Evolutionary conservation across 352 stramenopile genomes (phyloP), one percentile per base, ranked within the genome.

Genomic region (Thalassiosira exigua): DNA sequence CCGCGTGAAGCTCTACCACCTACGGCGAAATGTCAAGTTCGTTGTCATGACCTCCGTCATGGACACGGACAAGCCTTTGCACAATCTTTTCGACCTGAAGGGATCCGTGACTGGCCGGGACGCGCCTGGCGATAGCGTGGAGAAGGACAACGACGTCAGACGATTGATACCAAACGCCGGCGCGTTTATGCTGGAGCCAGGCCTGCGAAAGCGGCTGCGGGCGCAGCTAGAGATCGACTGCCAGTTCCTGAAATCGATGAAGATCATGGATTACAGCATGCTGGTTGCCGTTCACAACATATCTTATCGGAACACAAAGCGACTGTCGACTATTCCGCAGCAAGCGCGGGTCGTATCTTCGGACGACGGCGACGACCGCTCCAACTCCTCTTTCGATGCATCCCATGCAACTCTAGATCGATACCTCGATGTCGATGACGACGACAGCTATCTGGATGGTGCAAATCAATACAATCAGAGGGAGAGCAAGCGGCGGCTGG

Each of bases 221-320:
- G 51, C 54, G 26, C 96, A 98, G 67, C 65, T 98, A 12, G 92
- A 94, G 51, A 91, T 87, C 1, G 96, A 98, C 75, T 97, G 91
- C 27, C 86, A 96, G 68, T 98, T 98, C 61, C 80, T 98, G 51
- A 88, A 94, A 48, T 90, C 91, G 36, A 98, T 98, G 89, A 97
- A 97, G 77, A 98, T 96, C 75, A 98, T 98, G 94, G 96, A 98
- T 81, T 98, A 98, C 82, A 98, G 94, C 60, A 90, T 98, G 69
- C 88, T 98, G 57, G 96, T 98, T 79, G 96, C 96, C 17, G 83
- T 98, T 53, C 95, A 98, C 79, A 94, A 97, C 67, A 95, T 82
- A 62, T n/a, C n/a, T n/a, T n/a, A n/a, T n/a, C n/a, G n/a, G n/a
- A n/a, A n/a, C n/a, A n/a, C n/a, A n/a, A n/a, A n/a, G n/a, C n/a